These are phyloP conservation scores for Xylariales sp. DNA, from an alignment of 2,329 filamentous ascomycete genomes.

Conservation along the genomic window DNA sequence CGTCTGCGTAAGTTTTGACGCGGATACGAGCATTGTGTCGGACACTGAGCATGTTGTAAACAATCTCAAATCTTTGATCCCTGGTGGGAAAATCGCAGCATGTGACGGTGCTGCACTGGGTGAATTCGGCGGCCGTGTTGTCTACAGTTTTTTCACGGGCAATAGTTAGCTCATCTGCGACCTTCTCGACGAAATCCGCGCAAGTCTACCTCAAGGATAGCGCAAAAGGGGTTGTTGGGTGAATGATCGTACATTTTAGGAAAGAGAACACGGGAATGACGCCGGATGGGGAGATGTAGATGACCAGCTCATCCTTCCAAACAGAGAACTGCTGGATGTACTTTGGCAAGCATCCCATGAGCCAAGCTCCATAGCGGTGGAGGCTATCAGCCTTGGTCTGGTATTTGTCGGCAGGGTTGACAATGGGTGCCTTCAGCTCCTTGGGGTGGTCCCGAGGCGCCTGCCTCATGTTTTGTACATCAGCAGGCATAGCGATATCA, in stretches of 20 bases:
- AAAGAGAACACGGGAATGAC: conserved; percentile 91
- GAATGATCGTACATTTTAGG: conserved; percentile 62
- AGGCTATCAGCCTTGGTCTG: conserved; percentile 79
- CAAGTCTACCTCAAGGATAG: no score
- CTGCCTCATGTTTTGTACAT: conserved; percentile 63
- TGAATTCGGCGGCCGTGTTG: conserved; percentile 96
- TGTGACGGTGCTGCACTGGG: conserved; percentile 87
- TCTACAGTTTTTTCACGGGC: no score
- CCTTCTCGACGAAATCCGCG: no score
- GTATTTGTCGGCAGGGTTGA: conserved; percentile 94
- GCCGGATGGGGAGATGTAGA: conserved; percentile 85
- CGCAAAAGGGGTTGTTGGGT: conserved; percentile 10
- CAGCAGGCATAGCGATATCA: conserved; percentile 54
- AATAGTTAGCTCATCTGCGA: no score
- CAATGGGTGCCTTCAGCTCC: conserved; percentile 69
- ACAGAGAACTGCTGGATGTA: conserved; percentile 99
- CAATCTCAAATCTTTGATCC: conserved; percentile 93
- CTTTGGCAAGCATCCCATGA: conserved; percentile 95
- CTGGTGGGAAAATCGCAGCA: conserved; percentile 94
- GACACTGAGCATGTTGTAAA: conserved; percentile 95
- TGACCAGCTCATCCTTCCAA: conserved; percentile 97
- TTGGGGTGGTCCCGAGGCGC: conserved; percentile 54
- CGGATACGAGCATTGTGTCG: conserved; percentile 95
- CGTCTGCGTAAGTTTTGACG: conserved; percentile 98
- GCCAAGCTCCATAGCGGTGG: conserved; percentile 92